A percentile compares a stretch with the other conserved stretches of the same genome.
These are phyloP conservation scores for Rubia tinctorum DNA, from an alignment of 305 asterid species.

Conservation along the genomic window DNA sequence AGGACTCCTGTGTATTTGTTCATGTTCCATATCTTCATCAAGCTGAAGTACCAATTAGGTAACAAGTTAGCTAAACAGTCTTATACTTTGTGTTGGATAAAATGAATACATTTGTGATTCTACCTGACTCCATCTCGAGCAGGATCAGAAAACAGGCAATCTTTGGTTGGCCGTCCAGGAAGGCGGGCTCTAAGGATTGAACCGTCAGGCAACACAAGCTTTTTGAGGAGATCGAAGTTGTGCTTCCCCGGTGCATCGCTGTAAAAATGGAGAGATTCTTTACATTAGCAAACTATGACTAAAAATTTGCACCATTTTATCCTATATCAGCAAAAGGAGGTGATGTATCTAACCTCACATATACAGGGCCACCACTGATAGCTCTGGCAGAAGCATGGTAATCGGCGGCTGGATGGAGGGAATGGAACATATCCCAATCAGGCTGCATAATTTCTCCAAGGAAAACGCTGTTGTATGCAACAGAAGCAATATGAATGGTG, in stretches of 20 bases:
- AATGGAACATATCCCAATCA: constrained; percentile 99
- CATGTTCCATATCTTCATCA: constrained; percentile 96
- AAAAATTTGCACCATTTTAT: neutral
- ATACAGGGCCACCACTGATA: constrained; percentile 86
- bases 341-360: constrained; percentile 57
- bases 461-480: constrained; percentile 78
- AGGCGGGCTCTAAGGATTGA: constrained; percentile 76
- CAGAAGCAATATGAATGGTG: constrained; percentile 87
- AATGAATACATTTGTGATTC: neutral
- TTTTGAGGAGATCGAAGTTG: constrained; percentile 70
- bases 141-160: constrained; percentile 84
- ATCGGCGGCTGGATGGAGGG: constrained; percentile 84
- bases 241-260: constrained; percentile 97
- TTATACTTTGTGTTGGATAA: neutral
- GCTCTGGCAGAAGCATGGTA: constrained; percentile 95
- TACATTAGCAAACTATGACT: no score
- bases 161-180: constrained; percentile 93
- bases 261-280: constrained; percentile 7
- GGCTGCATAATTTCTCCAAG: constrained; percentile 82
- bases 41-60: constrained; percentile 32
- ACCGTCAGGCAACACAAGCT: constrained; percentile 85
- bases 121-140: constrained; percentile 89
- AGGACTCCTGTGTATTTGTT: constrained; percentile 80
- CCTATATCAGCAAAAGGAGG: neutral
- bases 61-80: constrained; percentile 13